These are phyloP conservation scores for Piper betle DNA, from an alignment of 164 flowering plant species.

Conservation along the genomic window DNA sequence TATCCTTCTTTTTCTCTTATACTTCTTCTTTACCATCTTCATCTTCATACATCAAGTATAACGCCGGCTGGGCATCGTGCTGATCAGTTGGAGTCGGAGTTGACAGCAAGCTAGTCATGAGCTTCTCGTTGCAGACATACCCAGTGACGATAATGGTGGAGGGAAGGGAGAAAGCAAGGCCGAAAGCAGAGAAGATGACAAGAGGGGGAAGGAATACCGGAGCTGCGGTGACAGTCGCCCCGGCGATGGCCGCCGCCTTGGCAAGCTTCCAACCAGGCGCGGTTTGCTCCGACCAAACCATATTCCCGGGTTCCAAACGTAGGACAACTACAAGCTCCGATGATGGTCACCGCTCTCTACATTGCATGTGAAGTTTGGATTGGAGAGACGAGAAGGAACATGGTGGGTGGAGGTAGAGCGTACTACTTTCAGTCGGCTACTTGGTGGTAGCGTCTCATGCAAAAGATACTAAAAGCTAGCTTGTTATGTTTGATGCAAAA, in stretches of 20 bases:
- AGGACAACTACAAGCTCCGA: too few species aligned
- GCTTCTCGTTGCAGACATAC: conserved; percentile 54
- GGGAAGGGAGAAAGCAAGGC: conserved; percentile 48
- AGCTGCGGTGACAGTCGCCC: conserved; percentile 46
- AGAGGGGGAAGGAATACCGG: conserved; percentile 70
- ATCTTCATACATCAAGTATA: neutral
- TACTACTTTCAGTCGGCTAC: too few species aligned
- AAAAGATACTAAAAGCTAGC: too few species aligned
- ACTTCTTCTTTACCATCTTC: conserved; percentile 1
- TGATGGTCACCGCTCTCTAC: too few species aligned
- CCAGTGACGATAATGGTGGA: conserved; percentile 45
- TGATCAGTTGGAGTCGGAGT: neutral
- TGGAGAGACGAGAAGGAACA: too few species aligned
- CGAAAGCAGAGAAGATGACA: conserved; percentile 39
- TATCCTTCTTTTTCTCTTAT: neutral
- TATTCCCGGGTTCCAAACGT: too few species aligned
- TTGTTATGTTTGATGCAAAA: too few species aligned
- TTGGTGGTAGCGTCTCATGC: too few species aligned
- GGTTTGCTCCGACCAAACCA: conserved; percentile 10
- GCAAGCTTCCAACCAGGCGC: conserved; percentile 42
- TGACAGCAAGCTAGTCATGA: conserved; percentile 52
- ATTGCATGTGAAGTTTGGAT: too few species aligned
- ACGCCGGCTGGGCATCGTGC: neutral
- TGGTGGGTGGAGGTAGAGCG: too few species aligned
- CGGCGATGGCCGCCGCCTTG: conserved; percentile 47